Evolutionary conservation across 257 asterid genomes (phyloP), one percentile per base, ranked within the genome.

Genomic region (Lycium ferocissimum): DNA sequence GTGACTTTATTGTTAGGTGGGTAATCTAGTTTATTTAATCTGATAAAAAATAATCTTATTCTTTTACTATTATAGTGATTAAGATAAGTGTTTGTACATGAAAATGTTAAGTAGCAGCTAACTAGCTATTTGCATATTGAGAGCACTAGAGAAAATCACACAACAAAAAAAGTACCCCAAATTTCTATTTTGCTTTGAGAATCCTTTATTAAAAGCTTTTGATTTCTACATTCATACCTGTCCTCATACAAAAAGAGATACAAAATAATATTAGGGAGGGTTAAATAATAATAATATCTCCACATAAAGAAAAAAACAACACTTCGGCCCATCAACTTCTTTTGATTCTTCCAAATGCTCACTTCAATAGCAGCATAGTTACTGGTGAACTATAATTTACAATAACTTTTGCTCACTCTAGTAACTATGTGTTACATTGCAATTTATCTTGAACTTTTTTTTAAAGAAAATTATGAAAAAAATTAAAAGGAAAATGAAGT

Each of bases 381-480:
- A 88, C 85, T 66, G 88, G 89, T 88, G 88, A 84, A 89, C 91
- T 86, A 85, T 84, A 86, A 87, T 88, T 58, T 85, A 87, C 90
- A 87, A 62, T 58, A 75, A 53, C 75, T 71, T 73, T 37, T 86
- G 78, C 87, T 86, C 91, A 86, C 90, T 83, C 90, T 83, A 85
- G 88, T 79, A 87, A 84, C 83, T 53, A 22, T 70, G 53, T 85
- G 6, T 73, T 49, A 20, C 84, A 62, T 72, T 40, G 71, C 86
- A 76, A 22, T 59, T 69, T 51, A 7, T 51, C 9, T 51, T 66
- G 43, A n/a, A 12, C n/a, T 12, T 59, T 59, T 63, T 66, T 9
- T 33, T 33, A 4, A 9, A 22, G 1, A 33, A 12, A 66, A 65
- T 0, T 40, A 40, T 33, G 26, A 26, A 1, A 63, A 75, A 18